Evolutionary conservation across 176 grass and related monocot species (phyloP), one percentile per base, ranked within the genome.

Genomic region (Poa annua): DNA sequence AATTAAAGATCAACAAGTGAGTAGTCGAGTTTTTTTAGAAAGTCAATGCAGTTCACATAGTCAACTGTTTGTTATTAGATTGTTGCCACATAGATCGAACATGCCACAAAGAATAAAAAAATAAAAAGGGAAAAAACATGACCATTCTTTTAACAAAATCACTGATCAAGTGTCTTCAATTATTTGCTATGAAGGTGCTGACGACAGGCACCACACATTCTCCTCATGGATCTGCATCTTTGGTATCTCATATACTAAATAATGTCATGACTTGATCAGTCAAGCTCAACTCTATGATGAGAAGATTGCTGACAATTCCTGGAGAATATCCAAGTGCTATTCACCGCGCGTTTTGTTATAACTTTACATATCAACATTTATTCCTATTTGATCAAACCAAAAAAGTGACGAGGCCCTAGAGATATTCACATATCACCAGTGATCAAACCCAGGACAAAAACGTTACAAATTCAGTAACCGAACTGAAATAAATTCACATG

Each of bases 1-100:
- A 51, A 74, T 50, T 73, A 50, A 50, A 73, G 45, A 83, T 83
- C 29, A 78, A 42, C 6, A 55, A 68, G 74, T 47, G 47, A 17
- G n/a, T 52, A 80, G 51, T 17, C 21, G 61, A 52, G 8, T 22
- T 47, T 72, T 49, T 49, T 66, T 51, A 53, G n/a, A 4, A 79
- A 64, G 33, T 35, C 33, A 63, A 42, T 29, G 21, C 21, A 52
- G 63, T 63, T 79, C 56, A 34, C 4, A 69, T 74, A 84, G 56
- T 44, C 29, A 79, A n/a, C n/a, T n/a, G n/a, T n/a, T n/a, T n/a
- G n/a, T n/a, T n/a, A n/a, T n/a, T n/a, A n/a, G n/a, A n/a, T n/a
- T n/a, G n/a, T n/a, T n/a, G n/a, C n/a, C n/a, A n/a, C n/a, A n/a
- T n/a, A n/a, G n/a, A n/a, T n/a, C n/a, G n/a, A n/a, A n/a, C n/a